Evolutionary conservation across 2,329 filamentous ascomycete species (phyloP), one percentile per base, ranked within the genome.

Genomic region (Xylaria multiplex): DNA sequence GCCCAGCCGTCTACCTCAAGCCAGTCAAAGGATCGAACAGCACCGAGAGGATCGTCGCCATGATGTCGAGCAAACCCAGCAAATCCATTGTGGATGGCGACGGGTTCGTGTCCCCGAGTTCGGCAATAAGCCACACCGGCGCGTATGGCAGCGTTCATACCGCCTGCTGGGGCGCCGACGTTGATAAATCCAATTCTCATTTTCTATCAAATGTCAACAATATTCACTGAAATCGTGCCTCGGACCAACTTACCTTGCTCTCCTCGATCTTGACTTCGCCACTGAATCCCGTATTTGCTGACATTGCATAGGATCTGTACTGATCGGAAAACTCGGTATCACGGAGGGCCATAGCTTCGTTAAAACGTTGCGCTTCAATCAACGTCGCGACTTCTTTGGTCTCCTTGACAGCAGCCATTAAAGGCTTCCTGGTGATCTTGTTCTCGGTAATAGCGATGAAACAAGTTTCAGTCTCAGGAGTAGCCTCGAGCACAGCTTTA

Each of bases 391-490:
- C 93, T 62, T 91, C 86, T 78, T 97, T 91, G 32, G 96, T 99
- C 75, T 93, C 88, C 53, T 87, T 83, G 11, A 99, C 96, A 1
- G 96, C 94, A 76, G 97, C 88, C 83, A 98, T 91, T 30, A 99
- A 83, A 22, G 93, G 91, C 73, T 94, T 93, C 62, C 94, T 89
- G 70, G 93, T 90, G 77, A 99, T 98, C 83, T 99, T 97, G 86
- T 98, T 98, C 83, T 99, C 96, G 70, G 91, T 94, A 72, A 99
- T 94, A 72, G 93, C 94, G 77, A 99, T 98, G 76, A 99, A 94
- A 64, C 93, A 95, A 55, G 93, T 97, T 62, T 93, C 92, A 0
- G 92, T 95, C 49, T 96, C 91, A 9, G 96, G 93, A 0, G 90
- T 96, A 56, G 93, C 92, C 71, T 97, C 93, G 32, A 97, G 85